phyloP scores from a whole-genome alignment of 148 eudicot genomes.

The Pharnaceum exiguum region DNA sequence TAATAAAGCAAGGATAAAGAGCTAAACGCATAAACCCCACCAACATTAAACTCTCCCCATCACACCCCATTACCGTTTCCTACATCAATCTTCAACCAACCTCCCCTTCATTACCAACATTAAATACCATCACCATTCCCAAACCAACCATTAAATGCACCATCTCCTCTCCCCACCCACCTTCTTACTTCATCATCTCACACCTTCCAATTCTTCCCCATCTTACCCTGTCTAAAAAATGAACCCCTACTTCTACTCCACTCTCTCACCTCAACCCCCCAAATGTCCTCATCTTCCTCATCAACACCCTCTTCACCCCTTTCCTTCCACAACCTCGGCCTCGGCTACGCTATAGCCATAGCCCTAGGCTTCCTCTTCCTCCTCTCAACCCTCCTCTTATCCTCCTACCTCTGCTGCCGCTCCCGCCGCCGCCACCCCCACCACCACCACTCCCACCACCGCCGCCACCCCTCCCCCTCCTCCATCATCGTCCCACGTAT shows the following conservation, averaged over 20 bases:
- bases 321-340: conserved; percentile 45
- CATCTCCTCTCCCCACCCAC: conserved; percentile 46
- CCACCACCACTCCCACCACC: conserved; percentile 11
- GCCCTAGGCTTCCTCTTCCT: conserved; percentile 80
- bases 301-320: conserved; percentile 21
- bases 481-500: conserved; percentile 59
- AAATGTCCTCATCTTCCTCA: conserved; percentile 19
- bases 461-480: not conserved
- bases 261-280: conserved; percentile 25
- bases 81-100: not conserved
- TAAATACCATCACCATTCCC: conserved; percentile 26
- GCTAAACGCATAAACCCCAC: too few species aligned
- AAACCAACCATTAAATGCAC: conserved; percentile 47
- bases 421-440: conserved; percentile 8
- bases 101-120: too few species aligned
- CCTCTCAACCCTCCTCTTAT: conserved; percentile 73
- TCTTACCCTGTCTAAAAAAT: conserved; percentile 12
- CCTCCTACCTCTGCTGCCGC: conserved; percentile 32
- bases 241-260: conserved; percentile 7
- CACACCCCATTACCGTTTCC: too few species aligned
- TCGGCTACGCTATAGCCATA: conserved; percentile 78
- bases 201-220: not conserved
- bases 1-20: too few species aligned
- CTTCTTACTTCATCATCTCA: conserved; percentile 12
- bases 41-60: too few species aligned